Percentiles rank a stretch among this genome's conserved stretches.
These are phyloP conservation scores for Mollisiaceae sp. DNA, from an alignment of 2,329 filamentous ascomycete species.

Conservation along the genomic window DNA sequence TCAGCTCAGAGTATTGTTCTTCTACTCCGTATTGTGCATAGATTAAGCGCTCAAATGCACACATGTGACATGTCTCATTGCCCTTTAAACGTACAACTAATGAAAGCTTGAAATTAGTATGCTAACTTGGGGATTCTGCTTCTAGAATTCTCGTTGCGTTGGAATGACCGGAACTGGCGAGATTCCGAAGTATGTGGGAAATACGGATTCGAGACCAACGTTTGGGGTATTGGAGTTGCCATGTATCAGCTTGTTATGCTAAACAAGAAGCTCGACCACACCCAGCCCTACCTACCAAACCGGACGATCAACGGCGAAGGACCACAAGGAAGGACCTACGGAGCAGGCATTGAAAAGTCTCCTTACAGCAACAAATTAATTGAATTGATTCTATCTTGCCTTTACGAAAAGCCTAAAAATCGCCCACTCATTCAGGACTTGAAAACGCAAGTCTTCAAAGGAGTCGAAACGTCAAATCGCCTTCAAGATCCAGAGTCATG, in stretches of 20 bases:
- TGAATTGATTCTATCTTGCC: conserved; percentile 14
- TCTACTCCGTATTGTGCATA: background rate
- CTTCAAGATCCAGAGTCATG: background rate
- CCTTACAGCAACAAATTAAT: background rate
- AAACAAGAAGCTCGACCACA: background rate
- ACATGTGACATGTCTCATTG: too few relatives aligned
- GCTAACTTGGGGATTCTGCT: background rate
- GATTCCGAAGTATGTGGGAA: background rate
- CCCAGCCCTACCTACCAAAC: background rate
- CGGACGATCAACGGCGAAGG: background rate
- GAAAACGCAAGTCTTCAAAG: background rate
- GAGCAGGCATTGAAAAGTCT: background rate
- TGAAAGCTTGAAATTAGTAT: background rate
- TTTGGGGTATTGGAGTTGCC: background rate
- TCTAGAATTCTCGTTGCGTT: background rate
- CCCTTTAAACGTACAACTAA: background rate
- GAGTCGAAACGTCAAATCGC: background rate
- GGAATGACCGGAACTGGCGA: background rate
- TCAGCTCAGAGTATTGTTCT: background rate
- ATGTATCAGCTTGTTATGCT: background rate
- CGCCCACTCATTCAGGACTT: background rate
- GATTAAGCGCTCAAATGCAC: background rate
- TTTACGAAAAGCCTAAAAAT: conserved; percentile 12
- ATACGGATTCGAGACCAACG: background rate
- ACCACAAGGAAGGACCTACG: conserved; percentile 1